phyloP scores from a whole-genome alignment of 208 protist genomes.

The Acanthamoeba quina region DNA sequence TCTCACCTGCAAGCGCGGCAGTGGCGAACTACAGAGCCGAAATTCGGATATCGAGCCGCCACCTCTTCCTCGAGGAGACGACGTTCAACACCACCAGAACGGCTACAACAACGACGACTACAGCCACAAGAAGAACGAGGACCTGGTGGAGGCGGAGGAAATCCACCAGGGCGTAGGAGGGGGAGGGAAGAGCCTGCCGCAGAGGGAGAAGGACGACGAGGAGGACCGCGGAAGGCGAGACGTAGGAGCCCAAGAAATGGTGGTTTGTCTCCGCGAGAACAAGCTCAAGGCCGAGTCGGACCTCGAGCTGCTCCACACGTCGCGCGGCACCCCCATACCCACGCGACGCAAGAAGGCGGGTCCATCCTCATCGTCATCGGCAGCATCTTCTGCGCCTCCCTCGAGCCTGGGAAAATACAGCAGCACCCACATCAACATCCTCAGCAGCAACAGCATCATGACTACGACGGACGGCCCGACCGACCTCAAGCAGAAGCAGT shows the following conservation, averaged over 20 bases:
- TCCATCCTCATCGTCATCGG: neutral
- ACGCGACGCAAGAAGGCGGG: neutral
- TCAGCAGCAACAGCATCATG: neutral
- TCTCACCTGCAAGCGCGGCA: neutral
- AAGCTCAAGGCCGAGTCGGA: slow-evolving; percentile 34
- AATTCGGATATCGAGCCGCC: too few relatives aligned
- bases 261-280: slow-evolving; percentile 43
- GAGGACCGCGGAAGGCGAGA: neutral
- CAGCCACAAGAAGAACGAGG: slow-evolving; percentile 2
- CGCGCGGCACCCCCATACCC: slow-evolving; percentile 26
- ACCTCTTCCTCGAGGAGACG: too few relatives aligned
- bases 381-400: neutral
- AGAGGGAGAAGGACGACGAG: slow-evolving; percentile 32
- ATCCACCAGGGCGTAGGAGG: neutral
- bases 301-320: slow-evolving; percentile 35
- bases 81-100: too few relatives aligned
- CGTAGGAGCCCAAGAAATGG: neutral
- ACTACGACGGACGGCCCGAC: neutral
- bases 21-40: neutral
- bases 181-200: slow-evolving; percentile 4
- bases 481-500: neutral
- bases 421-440: neutral
- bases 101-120: neutral
- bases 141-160: neutral
- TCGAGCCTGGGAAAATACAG: neutral